Percentiles rank a stretch among this genome's conserved stretches.
Conservation (phyloP, 495 filamentous ascomycete genomes). For the Neurospora sp. region DNA sequence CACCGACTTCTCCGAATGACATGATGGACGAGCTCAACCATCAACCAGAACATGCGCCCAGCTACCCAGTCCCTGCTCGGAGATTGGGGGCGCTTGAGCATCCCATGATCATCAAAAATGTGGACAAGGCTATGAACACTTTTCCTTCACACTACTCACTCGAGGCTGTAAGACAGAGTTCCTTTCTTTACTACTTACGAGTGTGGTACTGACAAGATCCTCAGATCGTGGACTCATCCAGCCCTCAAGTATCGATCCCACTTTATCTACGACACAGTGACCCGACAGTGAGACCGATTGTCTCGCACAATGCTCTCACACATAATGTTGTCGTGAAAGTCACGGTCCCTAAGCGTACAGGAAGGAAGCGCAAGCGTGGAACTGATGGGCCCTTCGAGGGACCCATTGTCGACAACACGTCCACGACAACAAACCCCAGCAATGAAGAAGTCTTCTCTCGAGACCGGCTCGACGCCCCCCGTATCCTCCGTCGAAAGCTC, state of each 20-base stretch:
- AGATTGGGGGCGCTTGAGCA: constrained; percentile 75
- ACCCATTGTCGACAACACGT: constrained; percentile 2
- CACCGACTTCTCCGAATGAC: neutral
- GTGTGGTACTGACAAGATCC: neutral
- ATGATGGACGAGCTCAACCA: neutral
- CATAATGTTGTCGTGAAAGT: constrained; percentile 81
- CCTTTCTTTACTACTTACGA: neutral
- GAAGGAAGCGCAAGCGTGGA: constrained; percentile 71
- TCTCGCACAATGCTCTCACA: constrained; percentile 58
- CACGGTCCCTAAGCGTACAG: constrained; percentile 75
- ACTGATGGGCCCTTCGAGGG: constrained; percentile 52
- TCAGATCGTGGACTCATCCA: constrained; percentile 28
- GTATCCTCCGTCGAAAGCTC: constrained; percentile 52
- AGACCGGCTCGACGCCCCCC: constrained; percentile 31
- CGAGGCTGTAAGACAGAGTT: constrained; percentile 44
- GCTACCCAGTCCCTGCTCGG: constrained; percentile 46
- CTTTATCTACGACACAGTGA: constrained; percentile 70
- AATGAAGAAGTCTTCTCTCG: constrained; percentile 23
- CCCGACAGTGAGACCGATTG: constrained; percentile 59
- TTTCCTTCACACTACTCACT: constrained; percentile 60
- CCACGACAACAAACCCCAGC: neutral
- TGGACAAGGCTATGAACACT: constrained; percentile 72
- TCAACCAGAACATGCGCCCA: constrained; percentile 21
- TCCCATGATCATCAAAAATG: constrained; percentile 70
- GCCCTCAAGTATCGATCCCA: constrained; percentile 36